A percentile compares a stretch with the other conserved stretches of the same genome.
phyloP scores from a whole-genome alignment of 2,329 filamentous ascomycete species.

The Fusarium penzigii region DNA sequence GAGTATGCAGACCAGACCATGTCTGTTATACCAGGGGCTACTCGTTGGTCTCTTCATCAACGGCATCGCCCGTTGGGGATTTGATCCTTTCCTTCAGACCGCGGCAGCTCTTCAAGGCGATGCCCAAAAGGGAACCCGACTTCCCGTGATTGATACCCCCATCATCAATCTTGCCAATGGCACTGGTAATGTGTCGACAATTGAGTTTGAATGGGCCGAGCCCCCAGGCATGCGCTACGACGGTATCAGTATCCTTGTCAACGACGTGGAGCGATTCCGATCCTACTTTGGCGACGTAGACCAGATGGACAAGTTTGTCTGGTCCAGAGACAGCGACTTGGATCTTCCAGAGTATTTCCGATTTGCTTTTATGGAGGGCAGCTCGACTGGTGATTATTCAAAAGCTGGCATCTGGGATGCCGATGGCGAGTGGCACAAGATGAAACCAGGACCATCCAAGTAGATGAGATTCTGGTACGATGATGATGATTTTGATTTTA shows the following conservation, averaged over 20 bases:
- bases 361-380: slow-evolving; percentile 73
- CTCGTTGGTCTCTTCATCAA: slow-evolving; percentile 92
- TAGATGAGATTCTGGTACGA: slow-evolving; percentile 20
- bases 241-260: slow-evolving; percentile 78
- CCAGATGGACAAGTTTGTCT: slow-evolving; percentile 52
- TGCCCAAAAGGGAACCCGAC: slow-evolving; percentile 60
- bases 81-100: slow-evolving; percentile 85
- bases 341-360: slow-evolving; percentile 70
- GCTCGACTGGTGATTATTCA: slow-evolving; percentile 67
- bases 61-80: slow-evolving; percentile 88
- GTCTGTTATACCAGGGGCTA: slow-evolving; percentile 84
- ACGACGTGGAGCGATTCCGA: slow-evolving; percentile 82
- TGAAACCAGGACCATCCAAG: slow-evolving; percentile 62
- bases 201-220: slow-evolving; percentile 59
- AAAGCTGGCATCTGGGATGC: slow-evolving; percentile 71
- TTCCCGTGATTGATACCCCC: slow-evolving; percentile 56
- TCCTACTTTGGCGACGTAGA: slow-evolving; percentile 64
- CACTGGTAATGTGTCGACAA: slow-evolving; percentile 56
- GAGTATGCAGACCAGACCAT: slow-evolving; percentile 81
- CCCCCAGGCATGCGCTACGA: slow-evolving; percentile 58
- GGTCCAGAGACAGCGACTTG: slow-evolving; percentile 51
- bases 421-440: slow-evolving; percentile 65
- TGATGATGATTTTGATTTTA: slow-evolving; percentile 10
- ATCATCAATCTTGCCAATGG: slow-evolving; percentile 45
- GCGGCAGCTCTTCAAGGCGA: slow-evolving; percentile 70